A percentile compares a stretch with the other conserved stretches of the same genome.
These are phyloP conservation scores for Xerocomus cyaneibrunnescens DNA, from an alignment of 1,284 basidiomycete species.

Conservation along the genomic window DNA sequence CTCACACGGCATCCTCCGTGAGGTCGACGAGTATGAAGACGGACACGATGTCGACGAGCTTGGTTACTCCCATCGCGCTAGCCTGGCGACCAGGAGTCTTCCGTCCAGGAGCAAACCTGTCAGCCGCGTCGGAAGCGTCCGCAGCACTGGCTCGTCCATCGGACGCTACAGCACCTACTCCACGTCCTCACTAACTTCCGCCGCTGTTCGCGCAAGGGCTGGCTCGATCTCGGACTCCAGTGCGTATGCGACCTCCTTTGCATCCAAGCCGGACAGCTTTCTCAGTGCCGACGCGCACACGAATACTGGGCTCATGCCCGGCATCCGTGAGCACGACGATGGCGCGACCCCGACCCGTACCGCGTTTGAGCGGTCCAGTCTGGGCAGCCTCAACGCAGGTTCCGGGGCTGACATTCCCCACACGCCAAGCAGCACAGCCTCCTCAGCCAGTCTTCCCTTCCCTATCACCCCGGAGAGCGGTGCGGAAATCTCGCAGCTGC, in stretches of 20 bases:
- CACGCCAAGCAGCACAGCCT: slow-evolving; percentile 39
- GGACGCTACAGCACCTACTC: slow-evolving; percentile 28
- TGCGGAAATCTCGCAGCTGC: slow-evolving; percentile 21
- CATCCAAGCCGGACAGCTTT: slow-evolving; percentile 14
- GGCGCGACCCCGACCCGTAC: slow-evolving; percentile 31
- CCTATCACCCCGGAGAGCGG: slow-evolving; percentile 44
- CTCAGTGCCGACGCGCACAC: neutral
- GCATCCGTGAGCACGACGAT: slow-evolving; percentile 33
- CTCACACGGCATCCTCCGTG: slow-evolving; percentile 33
- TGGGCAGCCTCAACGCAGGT: slow-evolving; percentile 25
- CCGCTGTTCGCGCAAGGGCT: slow-evolving; percentile 8
- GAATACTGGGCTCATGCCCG: slow-evolving; percentile 23
- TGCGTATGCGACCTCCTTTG: slow-evolving; percentile 9
- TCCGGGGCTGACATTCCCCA: slow-evolving; percentile 22
- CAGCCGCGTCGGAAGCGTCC: slow-evolving; percentile 25
- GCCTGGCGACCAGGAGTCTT: slow-evolving; percentile 20
- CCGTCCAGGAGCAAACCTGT: slow-evolving; percentile 25
- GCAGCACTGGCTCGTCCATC: slow-evolving; percentile 26
- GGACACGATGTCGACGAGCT: slow-evolving; percentile 24
- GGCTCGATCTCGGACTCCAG: slow-evolving; percentile 25
- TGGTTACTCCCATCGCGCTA: slow-evolving; percentile 14
- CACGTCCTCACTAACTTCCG: slow-evolving; percentile 14
- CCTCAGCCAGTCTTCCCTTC: slow-evolving; percentile 45
- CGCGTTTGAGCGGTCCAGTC: slow-evolving; percentile 29
- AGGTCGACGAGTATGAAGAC: slow-evolving; percentile 24